Conservation (phyloP, 1,284 basidiomycete species). For the Acaromyces ingoldii region DNA sequence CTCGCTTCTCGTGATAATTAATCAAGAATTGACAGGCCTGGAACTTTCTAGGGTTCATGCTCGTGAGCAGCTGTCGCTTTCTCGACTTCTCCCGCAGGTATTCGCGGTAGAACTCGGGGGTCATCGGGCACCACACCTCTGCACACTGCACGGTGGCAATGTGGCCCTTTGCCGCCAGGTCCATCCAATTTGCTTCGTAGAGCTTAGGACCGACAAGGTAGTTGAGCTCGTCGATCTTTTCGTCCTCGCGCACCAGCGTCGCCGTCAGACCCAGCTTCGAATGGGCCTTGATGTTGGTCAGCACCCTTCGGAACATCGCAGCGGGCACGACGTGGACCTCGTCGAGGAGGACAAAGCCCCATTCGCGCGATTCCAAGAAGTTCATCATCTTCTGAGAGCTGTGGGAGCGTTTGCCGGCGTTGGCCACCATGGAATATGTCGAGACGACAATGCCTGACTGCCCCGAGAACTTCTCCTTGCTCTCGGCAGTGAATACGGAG, state of each 20-base stretch:
- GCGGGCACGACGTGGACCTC: slow-evolving; percentile 51
- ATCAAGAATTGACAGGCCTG: slow-evolving; percentile 98
- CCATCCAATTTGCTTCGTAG: slow-evolving; percentile 99
- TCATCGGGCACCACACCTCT: slow-evolving; percentile 99
- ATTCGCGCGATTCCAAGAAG: slow-evolving; percentile 49
- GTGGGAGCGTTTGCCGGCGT: slow-evolving; percentile 50
- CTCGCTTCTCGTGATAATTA: slow-evolving; percentile 93
- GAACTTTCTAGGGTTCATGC: slow-evolving; percentile 99
- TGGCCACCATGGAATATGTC: slow-evolving; percentile 52
- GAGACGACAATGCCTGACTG: slow-evolving; percentile 50
- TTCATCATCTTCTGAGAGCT: slow-evolving; percentile 53
- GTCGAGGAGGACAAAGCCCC: slow-evolving; percentile 50
- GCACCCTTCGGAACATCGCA: slow-evolving; percentile 51
- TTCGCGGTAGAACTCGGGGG: slow-evolving; percentile 98
- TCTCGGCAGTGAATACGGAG: slow-evolving; percentile 49
- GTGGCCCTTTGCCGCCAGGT: slow-evolving; percentile 96
- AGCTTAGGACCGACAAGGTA: slow-evolving; percentile 99
- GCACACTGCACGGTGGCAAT: slow-evolving; percentile 95
- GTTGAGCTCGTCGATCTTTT: slow-evolving; percentile 97
- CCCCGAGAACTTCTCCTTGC: slow-evolving; percentile 50
- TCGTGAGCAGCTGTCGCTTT: slow-evolving; percentile 92
- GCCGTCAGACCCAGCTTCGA: slow-evolving; percentile 54
- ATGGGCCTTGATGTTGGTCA: slow-evolving; percentile 51
- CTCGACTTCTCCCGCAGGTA: slow-evolving; percentile 87
- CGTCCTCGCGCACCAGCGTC: slow-evolving; percentile 96